Base-by-base conservation (phyloP, 805 yeast genomes). In the Ogataea salicorniae region DNA sequence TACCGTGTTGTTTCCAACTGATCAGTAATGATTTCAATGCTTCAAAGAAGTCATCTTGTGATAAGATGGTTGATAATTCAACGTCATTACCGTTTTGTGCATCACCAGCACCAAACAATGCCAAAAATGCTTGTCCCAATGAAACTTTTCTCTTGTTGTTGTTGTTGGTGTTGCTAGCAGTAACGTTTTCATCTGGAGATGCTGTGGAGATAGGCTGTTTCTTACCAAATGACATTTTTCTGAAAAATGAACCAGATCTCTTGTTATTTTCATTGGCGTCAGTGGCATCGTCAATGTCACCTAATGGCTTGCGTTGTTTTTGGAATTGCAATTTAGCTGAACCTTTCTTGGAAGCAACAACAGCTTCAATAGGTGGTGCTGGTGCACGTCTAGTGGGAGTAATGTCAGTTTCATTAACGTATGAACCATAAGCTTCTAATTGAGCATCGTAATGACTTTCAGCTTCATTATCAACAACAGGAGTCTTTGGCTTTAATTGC, bases 1-100 rank as follows among this genome's bases (percentile, higher is more conserved):
- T 66, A 8, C 94, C 92, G 57, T 84, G 84, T 50, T 76, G 79
- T 14, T 79, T 75, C 94, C 94, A 85, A 16, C 84, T 80, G 40
- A 65, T 70, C 53, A 85, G 68, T 46, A 85, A 72, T 39, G 85
- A 79, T 60, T 70, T 75, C 55, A 85, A 67, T 3, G 89, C 88
- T 39, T 79, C 78, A 50, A 77, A 75, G 74, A 84, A 74, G 60
- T 84, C 88, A 26, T 69, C 75, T 48, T 69, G 68, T 11, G 76
- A 70, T 20, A 68, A 49, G 18, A 59, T 54, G 1, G 72, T 64
- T 20, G 47, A 49, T 43, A 78, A 61, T 26, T 74, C 69, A 16
- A 42, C 13, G 9, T 47, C 13, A 75, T 70, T 34, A 50, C 52
- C 33, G 62, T 39, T 14, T 1, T 23, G 51, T 33, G 61, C 55